Base-by-base conservation (phyloP, 805 yeast species). In the Sugiyamaella smithiae region DNA sequence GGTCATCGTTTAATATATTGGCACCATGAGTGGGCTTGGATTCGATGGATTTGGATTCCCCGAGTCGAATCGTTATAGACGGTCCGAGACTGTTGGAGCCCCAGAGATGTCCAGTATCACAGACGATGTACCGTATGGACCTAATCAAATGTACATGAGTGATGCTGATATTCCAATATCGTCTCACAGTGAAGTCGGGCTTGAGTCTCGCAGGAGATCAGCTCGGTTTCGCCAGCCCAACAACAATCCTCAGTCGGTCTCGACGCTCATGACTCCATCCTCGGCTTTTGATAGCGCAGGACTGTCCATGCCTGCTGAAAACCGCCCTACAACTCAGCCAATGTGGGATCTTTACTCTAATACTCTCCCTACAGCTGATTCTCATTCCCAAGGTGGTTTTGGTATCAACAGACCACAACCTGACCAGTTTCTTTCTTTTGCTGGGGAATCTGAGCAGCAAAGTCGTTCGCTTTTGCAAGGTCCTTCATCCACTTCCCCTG, bases 371-470 rank as follows among this genome's bases (percentile, higher is more conserved):
- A 35, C 38, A n/a, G 19, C 38, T 16, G 38, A 35, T 16, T 16
- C 19, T 4, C 38, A 35, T 16, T 16, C 4, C 3, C n/a, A n/a
- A n/a, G n/a, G n/a, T n/a, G n/a, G n/a, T n/a, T n/a, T 16, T 16
- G 9, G 16, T 7, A 12, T n/a, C 12, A 5, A 16, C 22, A 14
- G 38, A 14, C 22, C 16, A n/a, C 5, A 14, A n/a, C 20, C 38
- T 9, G 50, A 41, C 28, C 49, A 40, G 42, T 49, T 45, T 36
- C 28, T 49, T 20, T 28, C 53, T 9, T 54, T 46, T 46, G 51
- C 48, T 24, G 48, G 55, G 4, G 55, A 51, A 35, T 23, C 51
- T 11, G 53, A 49, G 40, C 49, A 51, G 32, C 57, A 49, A 26
- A 43, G 45, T 16, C 51, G 50, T 17, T 41, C 43, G 12, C 51